A percentile compares a stretch with the other conserved stretches of the same genome.
Conservation (phyloP, 2,329 filamentous ascomycete species). For the Microthyrium microscopicum region DNA sequence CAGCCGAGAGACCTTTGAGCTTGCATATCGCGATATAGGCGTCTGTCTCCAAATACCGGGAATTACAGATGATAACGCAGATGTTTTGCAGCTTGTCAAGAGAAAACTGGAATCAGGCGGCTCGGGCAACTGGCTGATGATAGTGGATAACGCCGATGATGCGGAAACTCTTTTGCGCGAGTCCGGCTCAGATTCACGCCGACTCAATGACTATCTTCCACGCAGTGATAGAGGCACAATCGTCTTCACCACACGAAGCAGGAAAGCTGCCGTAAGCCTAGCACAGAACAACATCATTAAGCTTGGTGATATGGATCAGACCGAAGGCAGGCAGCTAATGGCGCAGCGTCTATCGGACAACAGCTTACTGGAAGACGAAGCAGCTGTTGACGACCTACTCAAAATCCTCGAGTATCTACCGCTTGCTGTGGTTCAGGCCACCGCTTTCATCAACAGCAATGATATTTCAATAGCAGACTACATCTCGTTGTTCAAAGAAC, state of each 20-base stretch:
- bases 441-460: constrained; percentile 13
- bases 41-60: constrained; percentile 9
- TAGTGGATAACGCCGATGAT: constrained; percentile 14
- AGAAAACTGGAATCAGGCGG: constrained; percentile 11
- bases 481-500: background rate
- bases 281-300: constrained; percentile 8
- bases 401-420: constrained; percentile 9
- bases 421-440: constrained; percentile 12
- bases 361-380: background rate
- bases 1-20: constrained; percentile 11
- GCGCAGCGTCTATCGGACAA: background rate
- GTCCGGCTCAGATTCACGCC: background rate
- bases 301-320: constrained; percentile 8
- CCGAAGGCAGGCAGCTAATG: constrained; percentile 8
- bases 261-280: constrained; percentile 9
- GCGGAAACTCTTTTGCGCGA: constrained; percentile 8
- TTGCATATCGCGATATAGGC: constrained; percentile 9
- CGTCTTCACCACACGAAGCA: constrained; percentile 12
- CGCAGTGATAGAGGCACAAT: constrained; percentile 9
- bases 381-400: background rate
- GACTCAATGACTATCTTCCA: constrained; percentile 9
- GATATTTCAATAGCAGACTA: background rate
- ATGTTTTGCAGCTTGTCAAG: constrained; percentile 13
- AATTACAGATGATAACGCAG: constrained; percentile 10
- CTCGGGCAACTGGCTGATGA: constrained; percentile 11